Evolutionary conservation across 345 rosid genomes (phyloP).

Genomic region (Hibiscus syriacus): DNA sequence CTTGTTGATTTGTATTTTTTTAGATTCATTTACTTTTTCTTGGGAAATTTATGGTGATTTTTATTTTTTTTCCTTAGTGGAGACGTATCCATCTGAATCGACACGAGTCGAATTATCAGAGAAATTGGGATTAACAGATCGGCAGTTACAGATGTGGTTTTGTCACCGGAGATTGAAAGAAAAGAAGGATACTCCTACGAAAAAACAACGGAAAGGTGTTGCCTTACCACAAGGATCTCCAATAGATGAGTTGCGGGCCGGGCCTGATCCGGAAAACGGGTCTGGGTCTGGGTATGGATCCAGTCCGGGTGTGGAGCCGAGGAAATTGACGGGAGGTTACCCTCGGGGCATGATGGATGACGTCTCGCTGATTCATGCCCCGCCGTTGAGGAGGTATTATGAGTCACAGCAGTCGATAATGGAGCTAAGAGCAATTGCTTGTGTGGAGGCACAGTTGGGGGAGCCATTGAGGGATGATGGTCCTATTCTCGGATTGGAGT

Average conservation of each 20-base stretch:
- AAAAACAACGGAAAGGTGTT: slow-evolving; percentile 38
- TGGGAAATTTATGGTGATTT: slow-evolving; percentile 11
- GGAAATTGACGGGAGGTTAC: slow-evolving; percentile 33
- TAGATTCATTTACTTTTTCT: no score
- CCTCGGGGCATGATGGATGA: slow-evolving; percentile 42
- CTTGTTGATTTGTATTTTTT: background rate
- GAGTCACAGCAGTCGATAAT: slow-evolving; percentile 64
- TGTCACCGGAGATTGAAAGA: slow-evolving; percentile 96
- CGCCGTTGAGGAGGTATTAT: slow-evolving; percentile 31
- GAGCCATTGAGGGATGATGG: slow-evolving; percentile 96
- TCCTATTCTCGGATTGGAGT: slow-evolving; percentile 90
- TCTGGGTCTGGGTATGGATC: slow-evolving; percentile 68
- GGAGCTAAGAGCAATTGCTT: slow-evolving; percentile 87
- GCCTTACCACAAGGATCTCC: slow-evolving; percentile 37
- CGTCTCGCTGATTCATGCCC: no score
- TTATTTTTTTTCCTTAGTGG: slow-evolving; percentile 40
- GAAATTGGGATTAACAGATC: slow-evolving; percentile 79
- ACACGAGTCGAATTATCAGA: slow-evolving; percentile 64
- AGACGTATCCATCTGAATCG: slow-evolving; percentile 77
- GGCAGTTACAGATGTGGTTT: slow-evolving; percentile 99
- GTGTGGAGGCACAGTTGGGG: slow-evolving; percentile 94
- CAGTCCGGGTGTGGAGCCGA: slow-evolving; percentile 51
- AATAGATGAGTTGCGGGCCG: slow-evolving; percentile 29
- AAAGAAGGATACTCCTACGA: slow-evolving; percentile 53
- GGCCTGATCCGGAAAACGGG: slow-evolving; percentile 46